Base-by-base conservation (phyloP, 108 stramenopile genomes). In the Cyclotella kingstonii region DNA sequence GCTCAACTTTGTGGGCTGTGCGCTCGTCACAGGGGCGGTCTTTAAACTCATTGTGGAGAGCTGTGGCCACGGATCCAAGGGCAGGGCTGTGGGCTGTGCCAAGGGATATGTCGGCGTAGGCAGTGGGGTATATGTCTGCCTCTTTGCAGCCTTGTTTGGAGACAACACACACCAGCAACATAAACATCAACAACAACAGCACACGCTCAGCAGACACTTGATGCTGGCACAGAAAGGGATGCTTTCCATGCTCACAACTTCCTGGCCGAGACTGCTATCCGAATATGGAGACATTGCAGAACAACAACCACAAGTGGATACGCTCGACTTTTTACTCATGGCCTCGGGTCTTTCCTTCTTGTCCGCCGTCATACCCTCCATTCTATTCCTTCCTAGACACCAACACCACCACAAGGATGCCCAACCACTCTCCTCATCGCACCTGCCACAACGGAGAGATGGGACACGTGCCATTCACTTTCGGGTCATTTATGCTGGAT, bases 71-170 rank as follows among this genome's bases (percentile, higher is more conserved):
- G 85, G 85, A 17, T 81, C 77, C 27, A 92, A 89, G 51, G 91
- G 91, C 25, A 76, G 67, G 25, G 91, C 86, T 6, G 91, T 92
- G 17, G 91, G 91, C 19, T 74, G 83, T 58, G 91, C 91, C 55
- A 92, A 92, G 74, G 91, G 87, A 15, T 92, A 86, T 60, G 91
- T 92, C 1, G 91, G 91, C 14, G 61, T 92, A 26, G 91, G 91
- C 4, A 65, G 61, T 35, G 84, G 80, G 14, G 79, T 69, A 0
- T 85, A 83, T 58, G 81, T 73, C 5, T 72, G 68, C 40, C 41
- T 89, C 11, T 92, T 89, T 58, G 61, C 82, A 42, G 54, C 85
- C 11, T 64, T 89, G 26, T 78, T 81, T 26, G 27, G 56, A 25
- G 54, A 53, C 12, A 52, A 22, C 5, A 60, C n/a, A n/a, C n/a